These are phyloP conservation scores for Parachaetomium inaequale DNA, from an alignment of 495 filamentous ascomycete species.

Conservation along the genomic window DNA sequence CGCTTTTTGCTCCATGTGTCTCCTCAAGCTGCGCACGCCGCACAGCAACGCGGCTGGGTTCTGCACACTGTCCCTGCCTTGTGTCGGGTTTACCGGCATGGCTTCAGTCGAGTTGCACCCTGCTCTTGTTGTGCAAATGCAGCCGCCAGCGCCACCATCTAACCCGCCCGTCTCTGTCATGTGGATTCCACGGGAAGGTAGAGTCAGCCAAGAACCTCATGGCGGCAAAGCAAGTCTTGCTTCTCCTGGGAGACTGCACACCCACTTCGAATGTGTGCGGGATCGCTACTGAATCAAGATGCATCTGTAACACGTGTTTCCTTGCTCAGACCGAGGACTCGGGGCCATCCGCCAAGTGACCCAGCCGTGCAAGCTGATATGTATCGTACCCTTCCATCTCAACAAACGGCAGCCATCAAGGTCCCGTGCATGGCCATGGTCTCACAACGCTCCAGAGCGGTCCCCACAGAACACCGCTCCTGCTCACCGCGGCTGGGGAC, in stretches of 20 bases:
- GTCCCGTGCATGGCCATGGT: constrained; percentile 13
- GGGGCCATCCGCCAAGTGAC: too few relatives aligned
- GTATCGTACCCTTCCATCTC: background rate
- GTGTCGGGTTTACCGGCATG: background rate
- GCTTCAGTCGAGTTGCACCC: background rate
- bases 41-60: background rate
- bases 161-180: too few relatives aligned
- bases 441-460: background rate
- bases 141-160: background rate
- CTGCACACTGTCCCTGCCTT: background rate
- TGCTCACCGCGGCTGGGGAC: background rate
- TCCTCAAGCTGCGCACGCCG: background rate
- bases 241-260: too few relatives aligned
- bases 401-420: constrained; percentile 14
- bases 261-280: too few relatives aligned
- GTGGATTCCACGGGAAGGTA: too few relatives aligned
- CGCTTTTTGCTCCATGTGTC: background rate
- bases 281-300: too few relatives aligned
- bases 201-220: too few relatives aligned
- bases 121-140: too few relatives aligned
- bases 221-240: too few relatives aligned
- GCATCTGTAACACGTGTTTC: too few relatives aligned
- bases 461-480: background rate
- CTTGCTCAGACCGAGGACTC: too few relatives aligned
- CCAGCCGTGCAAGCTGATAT: background rate